These are phyloP conservation scores for Hypoxylon sp. DNA, from an alignment of 2,329 filamentous ascomycete genomes.

Conservation along the genomic window DNA sequence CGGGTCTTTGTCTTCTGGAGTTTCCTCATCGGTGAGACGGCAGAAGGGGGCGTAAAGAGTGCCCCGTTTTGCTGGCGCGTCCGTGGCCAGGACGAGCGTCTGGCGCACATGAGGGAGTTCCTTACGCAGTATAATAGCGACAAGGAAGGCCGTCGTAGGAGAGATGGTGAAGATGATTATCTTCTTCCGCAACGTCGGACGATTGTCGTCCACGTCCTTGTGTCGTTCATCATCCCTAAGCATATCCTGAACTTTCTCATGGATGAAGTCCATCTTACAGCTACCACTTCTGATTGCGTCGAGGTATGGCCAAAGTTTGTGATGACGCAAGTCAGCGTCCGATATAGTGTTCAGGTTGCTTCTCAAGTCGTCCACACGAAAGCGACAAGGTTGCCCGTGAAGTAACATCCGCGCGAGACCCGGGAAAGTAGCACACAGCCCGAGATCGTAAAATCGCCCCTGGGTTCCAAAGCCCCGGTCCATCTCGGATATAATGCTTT, in stretches of 20 bases:
- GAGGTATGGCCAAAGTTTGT: constrained; percentile 1
- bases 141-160: background rate
- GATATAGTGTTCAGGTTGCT: constrained; percentile 7
- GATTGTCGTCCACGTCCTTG: background rate
- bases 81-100: constrained; percentile 1
- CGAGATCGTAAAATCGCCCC: constrained; percentile 9
- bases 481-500: constrained; percentile 14
- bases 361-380: background rate
- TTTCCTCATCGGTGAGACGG: constrained; percentile 3
- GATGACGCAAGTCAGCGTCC: background rate
- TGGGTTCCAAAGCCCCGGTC: constrained; percentile 10
- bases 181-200: constrained; percentile 2
- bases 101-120: background rate
- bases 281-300: background rate
- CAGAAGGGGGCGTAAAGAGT: constrained; percentile 5
- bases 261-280: constrained; percentile 6
- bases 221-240: constrained; percentile 2
- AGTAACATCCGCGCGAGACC: constrained; percentile 9
- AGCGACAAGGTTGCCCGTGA: background rate
- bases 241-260: constrained; percentile 1
- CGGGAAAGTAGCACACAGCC: constrained; percentile 14
- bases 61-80: constrained; percentile 3
- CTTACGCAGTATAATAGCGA: constrained; percentile 6
- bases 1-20: background rate
- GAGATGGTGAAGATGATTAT: constrained; percentile 7